Percentiles rank a stretch among this genome's conserved stretches.
These are phyloP conservation scores for Xylaria digitata DNA, from an alignment of 2,329 filamentous ascomycete species.

Conservation along the genomic window DNA sequence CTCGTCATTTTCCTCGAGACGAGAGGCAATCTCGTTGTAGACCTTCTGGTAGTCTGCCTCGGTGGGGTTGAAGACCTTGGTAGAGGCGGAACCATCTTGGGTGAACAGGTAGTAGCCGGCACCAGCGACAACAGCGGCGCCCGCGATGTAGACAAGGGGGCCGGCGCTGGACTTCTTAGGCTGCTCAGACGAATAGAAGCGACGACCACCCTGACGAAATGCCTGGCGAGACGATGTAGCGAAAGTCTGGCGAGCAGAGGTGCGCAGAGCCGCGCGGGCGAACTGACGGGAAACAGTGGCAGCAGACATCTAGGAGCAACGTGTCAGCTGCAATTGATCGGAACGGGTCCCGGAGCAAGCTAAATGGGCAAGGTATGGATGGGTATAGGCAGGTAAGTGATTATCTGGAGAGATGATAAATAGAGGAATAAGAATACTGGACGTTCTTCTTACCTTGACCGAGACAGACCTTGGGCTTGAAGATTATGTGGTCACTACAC, in stretches of 20 bases:
- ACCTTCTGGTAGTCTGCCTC: constrained; percentile 95
- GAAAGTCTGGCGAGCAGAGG: constrained; percentile 69
- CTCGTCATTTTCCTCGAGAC: constrained; percentile 87
- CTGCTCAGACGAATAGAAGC: constrained; percentile 81
- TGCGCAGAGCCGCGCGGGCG: constrained; percentile 69
- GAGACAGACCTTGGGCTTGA: neutral
- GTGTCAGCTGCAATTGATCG: constrained; percentile 22
- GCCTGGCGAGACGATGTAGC: constrained; percentile 70
- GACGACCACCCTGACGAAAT: constrained; percentile 79
- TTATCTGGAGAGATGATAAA: neutral
- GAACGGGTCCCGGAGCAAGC: neutral
- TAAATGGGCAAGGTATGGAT: too few relatives aligned
- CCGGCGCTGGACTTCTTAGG: constrained; percentile 62
- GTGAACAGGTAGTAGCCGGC: constrained; percentile 75
- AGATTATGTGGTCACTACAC: neutral
- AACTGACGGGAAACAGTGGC: constrained; percentile 63
- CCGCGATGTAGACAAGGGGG: constrained; percentile 67
- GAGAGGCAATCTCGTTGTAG: constrained; percentile 85
- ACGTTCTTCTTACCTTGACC: constrained; percentile 20
- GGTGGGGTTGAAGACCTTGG: constrained; percentile 76
- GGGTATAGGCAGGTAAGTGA: too few relatives aligned
- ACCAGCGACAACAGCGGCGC: constrained; percentile 69
- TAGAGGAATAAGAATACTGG: neutral
- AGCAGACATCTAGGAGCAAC: constrained; percentile 55
- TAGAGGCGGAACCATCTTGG: constrained; percentile 56